Percentiles rank a stretch among this genome's conserved stretches.
These are phyloP conservation scores for Ogataea corticis DNA, from an alignment of 805 yeast genomes.

Conservation along the genomic window DNA sequence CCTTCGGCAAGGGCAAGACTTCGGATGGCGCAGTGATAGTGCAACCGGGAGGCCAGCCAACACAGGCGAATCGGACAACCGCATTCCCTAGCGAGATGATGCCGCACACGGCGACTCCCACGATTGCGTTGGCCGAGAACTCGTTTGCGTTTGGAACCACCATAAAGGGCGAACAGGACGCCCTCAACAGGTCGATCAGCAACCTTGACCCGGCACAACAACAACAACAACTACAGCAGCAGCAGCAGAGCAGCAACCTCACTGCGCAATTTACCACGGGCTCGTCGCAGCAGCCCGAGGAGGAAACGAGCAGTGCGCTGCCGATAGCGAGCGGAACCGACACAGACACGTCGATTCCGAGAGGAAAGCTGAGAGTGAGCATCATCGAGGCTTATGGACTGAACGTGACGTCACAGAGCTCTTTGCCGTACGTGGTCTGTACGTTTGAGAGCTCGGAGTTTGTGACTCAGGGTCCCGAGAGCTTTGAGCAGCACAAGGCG, in stretches of 20 bases:
- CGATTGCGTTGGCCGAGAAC: constrained; percentile 65
- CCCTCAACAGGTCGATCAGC: constrained; percentile 35
- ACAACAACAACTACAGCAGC: constrained; percentile 23
- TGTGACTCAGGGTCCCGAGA: constrained; percentile 77
- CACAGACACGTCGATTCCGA: constrained; percentile 46
- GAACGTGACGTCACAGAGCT: constrained; percentile 48
- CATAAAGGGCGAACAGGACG: constrained; percentile 39
- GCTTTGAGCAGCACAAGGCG: constrained; percentile 30
- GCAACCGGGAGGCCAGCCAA: constrained; percentile 1
- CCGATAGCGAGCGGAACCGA: constrained; percentile 22
- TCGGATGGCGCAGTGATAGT: constrained; percentile 7
- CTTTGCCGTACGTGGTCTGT: constrained; percentile 88
- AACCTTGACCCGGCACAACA: constrained; percentile 32
- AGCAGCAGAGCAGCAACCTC: constrained; percentile 21
- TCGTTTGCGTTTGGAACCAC: constrained; percentile 73
- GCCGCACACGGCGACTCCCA: constrained; percentile 57
- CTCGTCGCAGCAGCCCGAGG: constrained; percentile 14
- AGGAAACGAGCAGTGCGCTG: constrained; percentile 16
- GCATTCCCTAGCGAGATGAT: constrained; percentile 38
- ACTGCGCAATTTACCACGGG: constrained; percentile 26
- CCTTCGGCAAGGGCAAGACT: constrained; percentile 29
- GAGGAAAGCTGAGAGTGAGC: constrained; percentile 80
- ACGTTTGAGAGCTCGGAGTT: constrained; percentile 90
- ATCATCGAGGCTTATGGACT: constrained; percentile 80
- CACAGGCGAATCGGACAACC: constrained; percentile 9